Evolutionary conservation across 1,284 basidiomycete genomes (phyloP), one percentile per base, ranked within the genome.

Genomic region (Melampsora abietis-canadensis): DNA sequence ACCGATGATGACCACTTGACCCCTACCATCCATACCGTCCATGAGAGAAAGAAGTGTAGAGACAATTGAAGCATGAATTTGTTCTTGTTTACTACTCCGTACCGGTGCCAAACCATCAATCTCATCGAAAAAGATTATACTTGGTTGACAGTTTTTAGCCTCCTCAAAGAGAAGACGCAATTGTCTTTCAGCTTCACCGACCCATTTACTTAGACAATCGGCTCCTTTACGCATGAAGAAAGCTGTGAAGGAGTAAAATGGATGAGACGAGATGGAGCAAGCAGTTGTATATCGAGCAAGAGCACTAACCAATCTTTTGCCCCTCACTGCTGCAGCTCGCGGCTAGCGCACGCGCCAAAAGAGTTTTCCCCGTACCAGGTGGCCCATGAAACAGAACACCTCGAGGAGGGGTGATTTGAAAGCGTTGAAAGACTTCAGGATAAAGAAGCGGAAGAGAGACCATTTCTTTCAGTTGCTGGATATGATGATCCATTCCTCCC

Each of bases 211-310:
- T 31, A 98, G 86, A 78, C 92, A 94, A 82, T 99, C 96, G 27
- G 96, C 96, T 51, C 96, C 96, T 83, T 99, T 99, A 66, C 96
- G 91, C 96, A 99, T 98, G 86, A 97, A 98, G 85, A 99, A 99
- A 1, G 94, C 92, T 93, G 21, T 30, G 46, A 78, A 2, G 54
- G 64, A 10, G 12, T 54, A 66, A 21, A 30, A 21, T 69, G 51
- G 59, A 34, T 76, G 44, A 64, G 61, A 21, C 27, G 76, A 24
- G 66, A 61, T 76, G n/a, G 37, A 66, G 62, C 61, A 44, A 37
- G 59, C 34, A 46, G 15, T 64, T 64, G 76, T 4, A 57, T 84
- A 57, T 75, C 78, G 70, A 78, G 91, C 24, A 27, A 3, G 17
- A 6, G 15, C 44, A 85, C 89, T 77, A 80, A 93, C 92, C 90